phyloP scores from a whole-genome alignment of 768 basidiomycete species.

The Rhizopogon roseolus region DNA sequence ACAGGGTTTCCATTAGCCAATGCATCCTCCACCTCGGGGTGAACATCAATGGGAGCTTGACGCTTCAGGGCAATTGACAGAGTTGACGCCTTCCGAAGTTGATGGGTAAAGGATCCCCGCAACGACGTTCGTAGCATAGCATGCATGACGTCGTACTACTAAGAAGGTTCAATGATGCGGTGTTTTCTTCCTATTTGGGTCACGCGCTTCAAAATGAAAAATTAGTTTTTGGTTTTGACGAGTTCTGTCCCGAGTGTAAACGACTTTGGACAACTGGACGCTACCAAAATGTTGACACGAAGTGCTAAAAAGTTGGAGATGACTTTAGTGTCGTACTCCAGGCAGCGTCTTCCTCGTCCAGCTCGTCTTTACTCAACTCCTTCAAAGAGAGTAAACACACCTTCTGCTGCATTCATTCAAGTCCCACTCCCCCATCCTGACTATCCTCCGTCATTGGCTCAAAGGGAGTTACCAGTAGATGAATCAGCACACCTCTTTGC shows the following conservation, averaged over 20 bases:
- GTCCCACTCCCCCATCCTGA: constrained; percentile 32
- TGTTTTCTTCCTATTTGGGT: too few relatives aligned
- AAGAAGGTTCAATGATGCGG: too few relatives aligned
- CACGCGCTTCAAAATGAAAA: too few relatives aligned
- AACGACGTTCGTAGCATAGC: too few relatives aligned
- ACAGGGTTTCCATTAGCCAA: constrained; percentile 59
- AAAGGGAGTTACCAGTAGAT: constrained; percentile 15
- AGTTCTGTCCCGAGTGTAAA: too few relatives aligned
- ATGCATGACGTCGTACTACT: too few relatives aligned
- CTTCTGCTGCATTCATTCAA: constrained; percentile 41
- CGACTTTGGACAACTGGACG: too few relatives aligned
- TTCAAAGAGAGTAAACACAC: constrained; percentile 49
- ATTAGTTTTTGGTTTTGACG: too few relatives aligned
- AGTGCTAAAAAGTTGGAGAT: constrained; percentile 8
- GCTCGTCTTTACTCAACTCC: constrained; percentile 69
- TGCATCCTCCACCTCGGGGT: constrained; percentile 83
- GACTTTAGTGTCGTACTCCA: constrained; percentile 53
- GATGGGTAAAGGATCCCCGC: background rate
- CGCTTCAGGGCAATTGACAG: background rate
- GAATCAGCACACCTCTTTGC: constrained; percentile 22
- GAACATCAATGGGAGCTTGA: constrained; percentile 52
- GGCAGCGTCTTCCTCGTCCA: constrained; percentile 64
- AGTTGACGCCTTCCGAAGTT: background rate
- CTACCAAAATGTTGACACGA: too few relatives aligned
- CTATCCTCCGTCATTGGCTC: constrained; percentile 35